Conservation (phyloP, 2,329 filamentous ascomycete genomes). For the Colletotrichum tropicicola region DNA sequence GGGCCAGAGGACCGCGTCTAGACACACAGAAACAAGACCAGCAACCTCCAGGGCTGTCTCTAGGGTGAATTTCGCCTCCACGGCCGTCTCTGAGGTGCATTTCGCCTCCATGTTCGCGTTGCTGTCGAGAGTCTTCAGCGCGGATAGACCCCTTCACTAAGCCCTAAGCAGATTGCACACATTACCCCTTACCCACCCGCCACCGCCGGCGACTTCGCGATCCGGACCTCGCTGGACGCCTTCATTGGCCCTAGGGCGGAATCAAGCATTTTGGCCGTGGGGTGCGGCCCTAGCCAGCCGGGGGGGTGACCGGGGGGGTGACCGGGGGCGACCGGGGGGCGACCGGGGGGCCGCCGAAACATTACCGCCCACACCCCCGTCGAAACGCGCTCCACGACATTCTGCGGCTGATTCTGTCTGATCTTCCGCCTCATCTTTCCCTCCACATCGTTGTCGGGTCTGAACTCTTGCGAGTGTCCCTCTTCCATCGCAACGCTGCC, state of each 20-base stretch:
- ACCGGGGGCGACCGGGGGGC: not conserved
- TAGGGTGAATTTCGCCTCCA: not conserved
- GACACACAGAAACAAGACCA: not conserved
- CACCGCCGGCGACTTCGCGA: not conserved
- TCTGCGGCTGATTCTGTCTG: conserved; percentile 28
- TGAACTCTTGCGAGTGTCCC: not conserved
- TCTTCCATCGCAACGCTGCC: not conserved
- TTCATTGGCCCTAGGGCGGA: not conserved
- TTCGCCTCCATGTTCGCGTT: conserved; percentile 3
- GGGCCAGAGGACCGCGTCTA: not conserved
- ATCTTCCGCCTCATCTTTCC: conserved; percentile 27
- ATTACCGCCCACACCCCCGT: conserved; percentile 9
- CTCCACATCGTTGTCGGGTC: not conserved
- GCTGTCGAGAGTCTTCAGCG: not conserved
- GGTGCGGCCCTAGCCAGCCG: not conserved
- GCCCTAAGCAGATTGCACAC: conserved; percentile 13
- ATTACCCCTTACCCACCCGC: conserved; percentile 6
- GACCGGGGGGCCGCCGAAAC: no score
- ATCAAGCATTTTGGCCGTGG: conserved; percentile 19
- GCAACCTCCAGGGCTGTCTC: not conserved
- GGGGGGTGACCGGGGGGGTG: not conserved
- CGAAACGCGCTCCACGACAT: conserved; percentile 24
- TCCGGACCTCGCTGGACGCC: not conserved
- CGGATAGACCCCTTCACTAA: conserved; percentile 3
- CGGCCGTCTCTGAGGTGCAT: not conserved